Evolutionary conservation across 1,284 basidiomycete genomes (phyloP).

Genomic region (Marasmius tenuissimus): DNA sequence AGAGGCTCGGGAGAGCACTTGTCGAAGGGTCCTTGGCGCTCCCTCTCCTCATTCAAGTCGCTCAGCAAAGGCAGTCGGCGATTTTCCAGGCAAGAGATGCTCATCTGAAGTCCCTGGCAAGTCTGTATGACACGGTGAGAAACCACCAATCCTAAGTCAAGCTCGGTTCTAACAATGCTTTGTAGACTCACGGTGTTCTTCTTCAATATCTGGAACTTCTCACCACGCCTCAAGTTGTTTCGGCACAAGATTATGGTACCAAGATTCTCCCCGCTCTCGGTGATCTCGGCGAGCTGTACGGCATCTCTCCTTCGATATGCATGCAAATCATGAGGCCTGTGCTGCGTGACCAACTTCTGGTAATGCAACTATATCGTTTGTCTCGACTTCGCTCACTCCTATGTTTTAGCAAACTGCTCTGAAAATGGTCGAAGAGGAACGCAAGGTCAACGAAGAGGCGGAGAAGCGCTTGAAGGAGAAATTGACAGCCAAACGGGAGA

Average conservation of each 20-base stretch:
- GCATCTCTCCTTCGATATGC: conserved; percentile 79
- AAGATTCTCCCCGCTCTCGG: conserved; percentile 70
- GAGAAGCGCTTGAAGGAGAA: conserved; percentile 78
- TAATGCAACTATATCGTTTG: conserved; percentile 31
- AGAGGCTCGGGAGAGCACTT: conserved; percentile 71
- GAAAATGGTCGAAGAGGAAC: conserved; percentile 62
- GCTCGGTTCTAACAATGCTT: background rate
- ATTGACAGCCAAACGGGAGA: conserved; percentile 73
- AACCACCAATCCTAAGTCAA: background rate
- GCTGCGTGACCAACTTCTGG: conserved; percentile 64
- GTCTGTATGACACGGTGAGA: conserved; percentile 83
- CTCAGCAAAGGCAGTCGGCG: conserved; percentile 83
- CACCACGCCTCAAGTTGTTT: conserved; percentile 60
- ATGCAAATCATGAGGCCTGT: conserved; percentile 92
- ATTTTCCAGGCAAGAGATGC: conserved; percentile 71
- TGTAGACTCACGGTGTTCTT: conserved; percentile 74
- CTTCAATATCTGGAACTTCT: conserved; percentile 76
- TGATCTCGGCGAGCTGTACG: conserved; percentile 73
- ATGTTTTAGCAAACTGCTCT: conserved; percentile 50
- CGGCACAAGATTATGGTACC: conserved; percentile 61
- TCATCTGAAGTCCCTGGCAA: conserved; percentile 83
- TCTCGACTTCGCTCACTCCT: background rate
- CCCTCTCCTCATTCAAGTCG: conserved; percentile 85
- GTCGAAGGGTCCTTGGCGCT: conserved; percentile 72
- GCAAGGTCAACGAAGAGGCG: conserved; percentile 65